A percentile compares a stretch with the other conserved stretches of the same genome.
phyloP scores from a whole-genome alignment of 2,329 filamentous ascomycete genomes.

The Cryphonectria japonica region DNA sequence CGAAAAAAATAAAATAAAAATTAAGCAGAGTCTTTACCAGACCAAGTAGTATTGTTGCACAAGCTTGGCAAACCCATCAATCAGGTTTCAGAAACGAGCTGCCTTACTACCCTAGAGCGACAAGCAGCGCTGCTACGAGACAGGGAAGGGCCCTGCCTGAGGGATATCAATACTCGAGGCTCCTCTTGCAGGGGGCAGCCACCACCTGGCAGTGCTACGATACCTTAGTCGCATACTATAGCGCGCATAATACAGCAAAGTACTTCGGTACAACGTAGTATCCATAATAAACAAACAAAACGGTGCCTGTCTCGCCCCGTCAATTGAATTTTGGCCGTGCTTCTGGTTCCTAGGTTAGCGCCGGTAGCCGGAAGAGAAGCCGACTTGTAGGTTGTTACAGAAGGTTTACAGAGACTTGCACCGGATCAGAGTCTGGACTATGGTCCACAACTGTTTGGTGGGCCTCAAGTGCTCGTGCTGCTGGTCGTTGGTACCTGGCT shows the following conservation, averaged over 20 bases:
- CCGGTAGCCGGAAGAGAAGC: slow-evolving; percentile 26
- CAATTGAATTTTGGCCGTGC: not conserved
- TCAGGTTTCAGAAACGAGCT: slow-evolving; percentile 23
- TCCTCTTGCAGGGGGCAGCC: not conserved
- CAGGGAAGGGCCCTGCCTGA: slow-evolving; percentile 27
- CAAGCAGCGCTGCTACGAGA: not conserved
- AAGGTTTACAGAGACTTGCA: not conserved
- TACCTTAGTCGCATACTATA: not conserved
- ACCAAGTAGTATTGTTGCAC: slow-evolving; percentile 22
- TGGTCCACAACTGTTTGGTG: not conserved
- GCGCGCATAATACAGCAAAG: too few relatives aligned
- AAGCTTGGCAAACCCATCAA: slow-evolving; percentile 22
- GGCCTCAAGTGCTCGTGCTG: not conserved
- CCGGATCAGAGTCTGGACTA: not conserved
- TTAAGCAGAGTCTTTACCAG: not conserved
- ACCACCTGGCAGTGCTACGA: not conserved
- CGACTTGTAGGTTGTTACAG: slow-evolving; percentile 16
- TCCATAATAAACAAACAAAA: slow-evolving; percentile 1
- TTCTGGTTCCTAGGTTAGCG: slow-evolving; percentile 17
- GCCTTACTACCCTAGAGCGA: not conserved
- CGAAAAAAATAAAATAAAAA: not conserved
- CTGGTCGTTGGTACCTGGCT: not conserved
- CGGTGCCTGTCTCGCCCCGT: slow-evolving; percentile 12
- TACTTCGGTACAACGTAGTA: not conserved
- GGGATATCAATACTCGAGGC: not conserved